Base-by-base conservation (phyloP, 2,329 filamentous ascomycete genomes). In the Claviceps sp. region DNA sequence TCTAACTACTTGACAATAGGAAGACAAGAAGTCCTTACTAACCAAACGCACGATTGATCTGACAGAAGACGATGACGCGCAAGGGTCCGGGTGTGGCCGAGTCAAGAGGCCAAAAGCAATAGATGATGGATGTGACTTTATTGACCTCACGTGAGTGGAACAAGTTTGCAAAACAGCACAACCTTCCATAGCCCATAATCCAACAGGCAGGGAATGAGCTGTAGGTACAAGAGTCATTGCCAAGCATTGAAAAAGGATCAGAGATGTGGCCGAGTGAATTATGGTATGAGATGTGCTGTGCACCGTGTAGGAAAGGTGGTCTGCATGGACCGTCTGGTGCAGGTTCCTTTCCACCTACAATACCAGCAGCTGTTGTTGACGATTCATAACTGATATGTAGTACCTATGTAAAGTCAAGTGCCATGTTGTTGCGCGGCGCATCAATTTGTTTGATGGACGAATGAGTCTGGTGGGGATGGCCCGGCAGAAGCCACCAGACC, bases 41-140 rank as follows among this genome's bases (percentile, higher is more conserved):
- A 9, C 18, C 41, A 51, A 47, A 16, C 51, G 49, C 4, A 52
- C 51, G 16, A 51, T 56, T n/a, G 55, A 56, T 40, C 51, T 55
- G 16, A 54, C 55, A 18, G 45, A 52, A 8, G 49, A 52, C 26
- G 47, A 46, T 7, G n/a, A 2, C 9, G 30, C 45, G 14, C 22
- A 45, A 36, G 34, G 40, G n/a, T 40, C 5, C 8, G 22, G 47
- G n/a, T 3, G 34, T 41, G 11, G 42, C 6, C 11, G 14, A 8
- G 22, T 40, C 2, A 41, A 52, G 20, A 24, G 30, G 41, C 9
- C 11, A 14, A 52, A 47, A 36, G 30, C 30, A 34, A 13, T 16
- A 20, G 47, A 49, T 9, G 22, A 34, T 22, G 42, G 38, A 13
- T 22, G 8, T 20, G 51, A 52, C 14, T 22, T 38, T 14, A n/a